phyloP scores from a whole-genome alignment of 1,284 basidiomycete species.

The Erythrobasidium hasegawianum region DNA sequence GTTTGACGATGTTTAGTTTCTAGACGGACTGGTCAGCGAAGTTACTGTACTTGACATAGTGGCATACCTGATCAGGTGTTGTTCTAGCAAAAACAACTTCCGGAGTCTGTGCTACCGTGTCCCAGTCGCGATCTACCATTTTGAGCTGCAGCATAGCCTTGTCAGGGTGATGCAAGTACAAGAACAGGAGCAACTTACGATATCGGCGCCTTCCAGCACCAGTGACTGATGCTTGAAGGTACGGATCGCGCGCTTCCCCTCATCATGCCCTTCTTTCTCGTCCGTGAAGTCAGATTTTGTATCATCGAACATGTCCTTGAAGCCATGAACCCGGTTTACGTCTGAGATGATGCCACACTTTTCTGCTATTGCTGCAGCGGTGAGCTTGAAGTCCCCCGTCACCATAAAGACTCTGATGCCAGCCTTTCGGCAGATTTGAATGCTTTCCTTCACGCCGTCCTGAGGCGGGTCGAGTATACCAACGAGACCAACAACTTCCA shows the following conservation, averaged over 20 bases:
- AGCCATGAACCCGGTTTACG: constrained; percentile 51
- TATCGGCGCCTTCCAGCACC: constrained; percentile 57
- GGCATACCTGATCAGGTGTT: constrained; percentile 63
- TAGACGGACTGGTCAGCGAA: no score
- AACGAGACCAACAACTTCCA: constrained; percentile 61
- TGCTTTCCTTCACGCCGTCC: constrained; percentile 58
- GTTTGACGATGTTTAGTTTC: constrained; percentile 65
- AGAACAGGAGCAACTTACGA: constrained; percentile 45
- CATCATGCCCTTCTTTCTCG: neutral
- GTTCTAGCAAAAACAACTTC: constrained; percentile 71
- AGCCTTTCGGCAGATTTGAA: constrained; percentile 51
- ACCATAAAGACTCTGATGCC: constrained; percentile 67
- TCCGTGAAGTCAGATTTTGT: neutral
- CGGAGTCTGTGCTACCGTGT: constrained; percentile 55
- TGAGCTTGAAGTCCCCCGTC: constrained; percentile 59
- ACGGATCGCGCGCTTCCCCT: neutral
- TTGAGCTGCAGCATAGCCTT: constrained; percentile 27
- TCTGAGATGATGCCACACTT: constrained; percentile 61
- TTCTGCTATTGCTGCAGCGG: constrained; percentile 60
- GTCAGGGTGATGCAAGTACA: neutral
- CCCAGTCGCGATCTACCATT: constrained; percentile 54
- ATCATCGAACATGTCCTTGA: constrained; percentile 50
- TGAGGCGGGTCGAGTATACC: constrained; percentile 64
- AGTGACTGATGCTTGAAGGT: constrained; percentile 41
- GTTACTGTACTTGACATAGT: no score